These are phyloP conservation scores for Eruca vesicaria DNA, from an alignment of 441 rosid species.

Conservation along the genomic window DNA sequence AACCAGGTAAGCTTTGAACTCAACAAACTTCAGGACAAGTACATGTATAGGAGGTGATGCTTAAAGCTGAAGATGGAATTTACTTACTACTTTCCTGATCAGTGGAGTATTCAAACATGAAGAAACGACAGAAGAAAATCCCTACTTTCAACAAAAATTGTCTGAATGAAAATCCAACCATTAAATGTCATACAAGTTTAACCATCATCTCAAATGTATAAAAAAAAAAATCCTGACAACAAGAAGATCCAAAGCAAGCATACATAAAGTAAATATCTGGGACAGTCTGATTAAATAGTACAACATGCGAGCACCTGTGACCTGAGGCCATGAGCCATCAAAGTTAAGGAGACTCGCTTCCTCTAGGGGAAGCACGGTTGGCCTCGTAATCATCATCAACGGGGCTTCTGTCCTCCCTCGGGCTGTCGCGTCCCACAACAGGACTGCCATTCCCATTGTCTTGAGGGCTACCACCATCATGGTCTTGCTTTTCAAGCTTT, in stretches of 20 bases:
- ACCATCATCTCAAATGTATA: neutral
- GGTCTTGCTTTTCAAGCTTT: slow-evolving; percentile 26
- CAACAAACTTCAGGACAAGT: too few relatives aligned
- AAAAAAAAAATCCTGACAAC: neutral
- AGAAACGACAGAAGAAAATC: too few relatives aligned
- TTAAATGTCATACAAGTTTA: neutral
- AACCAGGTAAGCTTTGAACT: too few relatives aligned
- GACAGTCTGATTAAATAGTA: slow-evolving; percentile 5
- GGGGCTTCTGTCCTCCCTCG: slow-evolving; percentile 50
- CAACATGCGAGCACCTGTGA: slow-evolving; percentile 11
- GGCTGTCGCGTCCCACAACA: too few relatives aligned
- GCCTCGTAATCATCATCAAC: slow-evolving; percentile 38
- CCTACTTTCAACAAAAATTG: neutral
- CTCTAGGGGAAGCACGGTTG: slow-evolving; percentile 41
- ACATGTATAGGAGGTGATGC: too few relatives aligned
- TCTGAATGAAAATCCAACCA: neutral
- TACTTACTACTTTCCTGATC: too few relatives aligned
- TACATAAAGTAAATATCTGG: neutral
- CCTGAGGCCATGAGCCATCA: slow-evolving; percentile 2
- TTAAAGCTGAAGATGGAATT: too few relatives aligned
- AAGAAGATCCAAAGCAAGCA: slow-evolving; percentile 15
- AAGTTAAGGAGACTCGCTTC: slow-evolving; percentile 51
- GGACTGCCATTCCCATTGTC: slow-evolving; percentile 30
- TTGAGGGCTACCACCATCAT: slow-evolving; percentile 32
- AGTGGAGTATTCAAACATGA: too few relatives aligned